Base-by-base conservation (phyloP, 2,329 filamentous ascomycete genomes). In the Nemania sp. region DNA sequence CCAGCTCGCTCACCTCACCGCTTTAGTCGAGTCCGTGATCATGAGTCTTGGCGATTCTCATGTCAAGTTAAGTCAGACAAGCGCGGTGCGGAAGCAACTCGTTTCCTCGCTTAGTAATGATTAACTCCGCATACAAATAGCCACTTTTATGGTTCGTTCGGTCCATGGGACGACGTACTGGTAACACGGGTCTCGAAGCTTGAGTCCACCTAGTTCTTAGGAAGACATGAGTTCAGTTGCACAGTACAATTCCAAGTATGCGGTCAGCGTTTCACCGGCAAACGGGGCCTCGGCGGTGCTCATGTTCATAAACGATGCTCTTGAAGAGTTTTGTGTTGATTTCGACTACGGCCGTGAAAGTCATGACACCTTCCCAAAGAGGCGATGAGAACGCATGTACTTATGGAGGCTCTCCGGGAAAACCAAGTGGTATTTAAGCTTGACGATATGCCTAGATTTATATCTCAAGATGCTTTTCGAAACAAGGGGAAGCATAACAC, bases 271-370 rank as follows among this genome's bases (percentile, higher is more conserved):
- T 64, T 35, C 67, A 72, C 70, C 45, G 43, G 10, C 26, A 62
- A 49, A 64, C 22, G 27, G 43, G 47, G 15, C 63, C 67, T 66
- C 45, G 58, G 62, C 26, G 7, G 51, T 58, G 43, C 53, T 41
- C 54, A 57, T 62, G 35, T 47, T 53, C 58, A 56, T 69, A 60
- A 51, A 67, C 20, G 32, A 58, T 67, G 49, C 26, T 66, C 54
- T 66, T 56, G 15, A 54, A 24, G 20, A 63, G 38, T 59, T 65
- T 67, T 43, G 64, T 45, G 45, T 54, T 62, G 58, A 15, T 43
- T 59, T 53, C 64, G 54, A 55, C 52, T 72, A 73, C 71, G 67
- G 71, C 71, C 70, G 70, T 69, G 70, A 61, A 20, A 57, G 64
- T 29, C 27, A 51, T 47, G 60, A 43, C 62, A 49, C 65, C 26